phyloP scores from a whole-genome alignment of 805 yeast genomes.

The Monosporozyma servazzii region DNA sequence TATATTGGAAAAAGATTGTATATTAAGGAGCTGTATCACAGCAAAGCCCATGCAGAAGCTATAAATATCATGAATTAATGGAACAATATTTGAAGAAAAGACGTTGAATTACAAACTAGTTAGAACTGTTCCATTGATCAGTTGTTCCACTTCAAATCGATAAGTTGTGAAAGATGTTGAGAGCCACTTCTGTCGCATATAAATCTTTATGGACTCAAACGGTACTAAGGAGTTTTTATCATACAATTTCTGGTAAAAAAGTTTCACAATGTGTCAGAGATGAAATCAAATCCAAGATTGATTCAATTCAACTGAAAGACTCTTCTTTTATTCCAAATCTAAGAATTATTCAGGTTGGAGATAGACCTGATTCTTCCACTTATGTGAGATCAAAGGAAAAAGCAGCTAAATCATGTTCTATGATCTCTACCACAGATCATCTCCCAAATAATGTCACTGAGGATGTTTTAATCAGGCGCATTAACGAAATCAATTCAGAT shows the following conservation, averaged over 20 bases:
- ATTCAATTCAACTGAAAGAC: constrained; percentile 28
- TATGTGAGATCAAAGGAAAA: constrained; percentile 73
- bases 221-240: constrained; percentile 9
- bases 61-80: too few relatives aligned
- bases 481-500: constrained; percentile 50
- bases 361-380: constrained; percentile 69
- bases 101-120: too few relatives aligned
- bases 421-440: constrained; percentile 50
- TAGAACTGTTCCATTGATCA: not conserved
- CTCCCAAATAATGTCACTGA: constrained; percentile 51
- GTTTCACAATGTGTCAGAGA: constrained; percentile 38
- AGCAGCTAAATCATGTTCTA: constrained; percentile 65
- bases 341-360: constrained; percentile 69
- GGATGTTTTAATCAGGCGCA: constrained; percentile 43
- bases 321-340: constrained; percentile 56
- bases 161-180: constrained; percentile 1
- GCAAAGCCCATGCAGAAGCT: too few relatives aligned
- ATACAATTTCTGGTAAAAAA: constrained; percentile 39
- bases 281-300: constrained; percentile 34
- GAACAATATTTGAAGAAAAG: too few relatives aligned
- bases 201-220: not conserved
- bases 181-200: not conserved
- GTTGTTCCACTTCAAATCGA: not conserved
- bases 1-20: too few relatives aligned
- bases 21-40: too few relatives aligned